Conservation (phyloP, 225 moss, liverwort and hornwort genomes). For the Marchantia paleacea region DNA sequence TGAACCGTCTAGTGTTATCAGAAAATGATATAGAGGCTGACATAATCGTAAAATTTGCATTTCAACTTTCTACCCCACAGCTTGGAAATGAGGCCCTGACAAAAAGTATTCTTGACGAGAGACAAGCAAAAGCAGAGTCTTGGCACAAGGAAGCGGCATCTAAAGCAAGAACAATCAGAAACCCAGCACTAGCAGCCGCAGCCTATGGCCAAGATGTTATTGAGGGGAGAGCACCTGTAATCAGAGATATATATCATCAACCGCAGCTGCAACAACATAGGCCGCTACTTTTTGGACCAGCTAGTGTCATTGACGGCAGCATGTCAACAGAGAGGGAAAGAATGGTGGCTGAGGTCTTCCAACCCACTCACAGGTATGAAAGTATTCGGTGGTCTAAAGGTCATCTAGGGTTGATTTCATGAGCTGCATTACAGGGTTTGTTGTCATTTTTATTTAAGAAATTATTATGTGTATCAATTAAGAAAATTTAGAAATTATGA, state of each 20-base stretch:
- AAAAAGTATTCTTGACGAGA: constrained; percentile 69
- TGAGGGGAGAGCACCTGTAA: constrained; percentile 73
- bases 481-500: too few species aligned
- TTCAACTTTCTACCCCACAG: constrained; percentile 29
- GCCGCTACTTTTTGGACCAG: constrained; percentile 78
- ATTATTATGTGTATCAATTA: too few species aligned
- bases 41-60: not conserved
- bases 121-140: constrained; percentile 83
- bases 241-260: constrained; percentile 37
- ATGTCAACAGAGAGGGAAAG: constrained; percentile 86
- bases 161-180: constrained; percentile 53
- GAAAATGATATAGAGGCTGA: not conserved
- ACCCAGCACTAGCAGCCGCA: constrained; percentile 72
- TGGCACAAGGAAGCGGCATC: constrained; percentile 87
- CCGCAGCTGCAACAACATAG: constrained; percentile 60
- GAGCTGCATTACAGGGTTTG: too few species aligned
- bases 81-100: constrained; percentile 58
- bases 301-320: constrained; percentile 79
- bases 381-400: too few species aligned
- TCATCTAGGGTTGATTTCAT: too few species aligned
- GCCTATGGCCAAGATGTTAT: constrained; percentile 96
- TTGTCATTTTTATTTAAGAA: too few species aligned
- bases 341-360: constrained; percentile 95
- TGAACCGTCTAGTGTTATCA: not conserved
- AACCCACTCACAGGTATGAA: constrained; percentile 88